Evolutionary conservation across 2,329 filamentous ascomycete species (phyloP), one percentile per base, ranked within the genome.

Genomic region (Colletotrichum filicis): DNA sequence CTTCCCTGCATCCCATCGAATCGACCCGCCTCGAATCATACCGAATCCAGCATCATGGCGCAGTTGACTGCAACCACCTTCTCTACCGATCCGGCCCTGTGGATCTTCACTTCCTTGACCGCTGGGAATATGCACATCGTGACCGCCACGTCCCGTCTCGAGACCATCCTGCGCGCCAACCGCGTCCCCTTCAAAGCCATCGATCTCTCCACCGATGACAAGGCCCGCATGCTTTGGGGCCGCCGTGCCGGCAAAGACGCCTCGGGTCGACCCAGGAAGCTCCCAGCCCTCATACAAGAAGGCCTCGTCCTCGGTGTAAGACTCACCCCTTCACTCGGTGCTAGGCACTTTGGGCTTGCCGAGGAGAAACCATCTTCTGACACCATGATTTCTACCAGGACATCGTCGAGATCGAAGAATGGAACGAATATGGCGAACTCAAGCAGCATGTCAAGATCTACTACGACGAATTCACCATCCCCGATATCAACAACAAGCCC

Each of bases 401-500:
- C 81, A 89, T 98, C 62, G 93, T 96, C 75, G 93, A 98, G 83
- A 91, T 98, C 75, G 97, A 99, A 84, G 97, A 99, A 81, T 98
- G 96, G 97, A 99, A 99, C 86, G 97, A 99, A 82, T 98, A 97
- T 83, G 95, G 95, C 83, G 96, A 98, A 84, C 90, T 99, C 74
- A 95, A 95, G 82, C 91, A 96, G 83, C 93, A 96, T 78, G 91
- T 98, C 78, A 91, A 88, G 74, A 90, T 93, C 77, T 90, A 89
- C 83, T 89, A 89, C 80, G 90, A 92, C 83, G 89, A 91, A 76
- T 85, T 85, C 78, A 91, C 89, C 61, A 89, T 90, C 76, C 87
- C 89, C 42, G 80, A 86, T 80, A 87, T 89, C 83, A 81, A 85
- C 84, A 82, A 89, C 77, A 86, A 87, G 65, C 86, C 87, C 19